Conservation (phyloP, 1,284 basidiomycete genomes). For the Wallemia ichthyophaga region DNA sequence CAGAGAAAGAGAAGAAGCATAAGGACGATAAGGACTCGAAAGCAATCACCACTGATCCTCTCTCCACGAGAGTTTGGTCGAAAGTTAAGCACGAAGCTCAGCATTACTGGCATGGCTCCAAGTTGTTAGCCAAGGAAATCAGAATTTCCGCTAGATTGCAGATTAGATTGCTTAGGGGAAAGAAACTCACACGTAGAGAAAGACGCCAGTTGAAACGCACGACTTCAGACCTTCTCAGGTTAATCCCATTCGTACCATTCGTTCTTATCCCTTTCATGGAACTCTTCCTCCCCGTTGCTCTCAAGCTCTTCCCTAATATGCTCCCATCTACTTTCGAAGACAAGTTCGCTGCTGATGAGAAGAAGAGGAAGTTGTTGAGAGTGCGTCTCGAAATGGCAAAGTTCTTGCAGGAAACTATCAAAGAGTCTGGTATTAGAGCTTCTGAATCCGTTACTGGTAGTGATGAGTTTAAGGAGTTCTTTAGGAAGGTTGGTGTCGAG, state of each 20-base stretch:
- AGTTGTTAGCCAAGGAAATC: conserved; percentile 79
- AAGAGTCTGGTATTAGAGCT: conserved; percentile 71
- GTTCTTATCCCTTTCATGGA: conserved; percentile 96
- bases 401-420: conserved; percentile 88
- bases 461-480: conserved; percentile 96
- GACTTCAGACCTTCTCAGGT: conserved; percentile 64
- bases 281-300: conserved; percentile 73
- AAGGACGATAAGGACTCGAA: not conserved
- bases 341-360: conserved; percentile 83
- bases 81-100: conserved; percentile 81
- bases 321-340: conserved; percentile 94
- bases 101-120: conserved; percentile 93
- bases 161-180: conserved; percentile 74
- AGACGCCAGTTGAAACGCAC: conserved; percentile 81
- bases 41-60: not conserved
- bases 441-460: conserved; percentile 58
- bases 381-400: conserved; percentile 97
- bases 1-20: not conserved
- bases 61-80: conserved; percentile 29
- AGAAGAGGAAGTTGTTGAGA: conserved; percentile 76
- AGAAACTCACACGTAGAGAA: conserved; percentile 67
- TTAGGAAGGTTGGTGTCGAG: conserved; percentile 43
- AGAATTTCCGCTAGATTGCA: conserved; percentile 64
- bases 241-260: conserved; percentile 86
- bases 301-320: conserved; percentile 97